Evolutionary conservation across 331 rosid species (phyloP).

Genomic region (Stylosanthes scabra): DNA sequence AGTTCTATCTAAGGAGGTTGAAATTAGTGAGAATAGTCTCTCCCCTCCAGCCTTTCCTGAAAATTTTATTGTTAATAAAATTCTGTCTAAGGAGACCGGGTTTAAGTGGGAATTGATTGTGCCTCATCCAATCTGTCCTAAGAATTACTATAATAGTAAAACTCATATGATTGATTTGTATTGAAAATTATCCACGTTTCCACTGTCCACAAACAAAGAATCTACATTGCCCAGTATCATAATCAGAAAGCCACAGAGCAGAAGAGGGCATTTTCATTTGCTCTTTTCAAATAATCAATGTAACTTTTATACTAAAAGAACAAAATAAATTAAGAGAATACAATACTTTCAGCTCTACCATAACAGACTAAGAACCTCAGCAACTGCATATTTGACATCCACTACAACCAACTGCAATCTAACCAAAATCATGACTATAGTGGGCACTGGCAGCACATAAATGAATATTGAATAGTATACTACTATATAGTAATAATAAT

Average conservation of each 20-base stretch:
- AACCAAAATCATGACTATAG: constrained; percentile 16
- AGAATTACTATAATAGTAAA: no score
- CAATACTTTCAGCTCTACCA: constrained; percentile 32
- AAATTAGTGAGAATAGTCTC: no score
- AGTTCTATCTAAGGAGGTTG: no score
- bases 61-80: no score
- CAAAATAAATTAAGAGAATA: constrained; percentile 20
- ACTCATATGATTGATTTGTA: no score
- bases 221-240: neutral
- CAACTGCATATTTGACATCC: constrained; percentile 37
- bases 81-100: no score
- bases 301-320: constrained; percentile 28
- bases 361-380: constrained; percentile 24
- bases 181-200: no score
- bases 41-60: no score
- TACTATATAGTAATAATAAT: neutral
- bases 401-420: constrained; percentile 15
- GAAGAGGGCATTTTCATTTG: neutral
- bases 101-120: no score
- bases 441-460: neutral
- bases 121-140: no score
- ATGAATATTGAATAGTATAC: neutral
- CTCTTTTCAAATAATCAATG: constrained; percentile 41
- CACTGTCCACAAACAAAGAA: constrained; percentile 23
- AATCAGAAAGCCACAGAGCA: neutral